These are phyloP conservation scores for Penicillium robsamsonii DNA, from an alignment of 495 filamentous ascomycete genomes.

Conservation along the genomic window DNA sequence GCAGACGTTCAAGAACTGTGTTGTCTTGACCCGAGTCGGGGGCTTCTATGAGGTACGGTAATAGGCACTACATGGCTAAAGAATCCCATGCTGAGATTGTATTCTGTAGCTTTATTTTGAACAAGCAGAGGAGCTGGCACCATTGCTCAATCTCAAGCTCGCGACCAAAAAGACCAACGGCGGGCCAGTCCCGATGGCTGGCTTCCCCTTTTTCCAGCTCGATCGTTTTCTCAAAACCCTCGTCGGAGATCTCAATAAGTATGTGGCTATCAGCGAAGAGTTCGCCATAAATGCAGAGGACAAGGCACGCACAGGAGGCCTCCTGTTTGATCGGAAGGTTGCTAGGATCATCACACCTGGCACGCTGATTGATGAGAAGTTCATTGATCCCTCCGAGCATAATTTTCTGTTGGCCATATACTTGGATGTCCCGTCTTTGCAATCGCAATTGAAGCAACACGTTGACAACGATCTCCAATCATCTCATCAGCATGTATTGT, in stretches of 20 bases:
- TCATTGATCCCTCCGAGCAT: constrained; percentile 87
- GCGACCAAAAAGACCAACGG: constrained; percentile 72
- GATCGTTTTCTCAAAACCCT: constrained; percentile 89
- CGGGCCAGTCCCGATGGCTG: constrained; percentile 82
- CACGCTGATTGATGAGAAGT: constrained; percentile 95
- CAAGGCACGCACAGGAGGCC: constrained; percentile 67
- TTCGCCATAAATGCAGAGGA: constrained; percentile 66
- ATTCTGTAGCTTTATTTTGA: constrained; percentile 73
- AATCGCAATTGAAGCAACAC: constrained; percentile 20
- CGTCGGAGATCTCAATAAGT: constrained; percentile 83
- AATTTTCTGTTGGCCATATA: constrained; percentile 86
- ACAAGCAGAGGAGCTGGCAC: constrained; percentile 84
- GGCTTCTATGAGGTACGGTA: constrained; percentile 79
- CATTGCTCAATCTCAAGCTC: constrained; percentile 84
- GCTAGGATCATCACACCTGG: constrained; percentile 88
- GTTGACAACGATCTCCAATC: constrained; percentile 16
- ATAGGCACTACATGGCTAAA: neutral
- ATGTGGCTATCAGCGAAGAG: constrained; percentile 94
- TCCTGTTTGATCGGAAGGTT: constrained; percentile 80
- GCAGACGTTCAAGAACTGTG: constrained; percentile 82
- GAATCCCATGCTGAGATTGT: constrained; percentile 1
- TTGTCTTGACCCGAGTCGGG: constrained; percentile 86
- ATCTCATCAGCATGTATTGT: constrained; percentile 36
- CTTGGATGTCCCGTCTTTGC: constrained; percentile 34
- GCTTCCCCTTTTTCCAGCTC: constrained; percentile 89